Base-by-base conservation (phyloP, 1,284 basidiomycete species). In the Puccinia hordei region DNA sequence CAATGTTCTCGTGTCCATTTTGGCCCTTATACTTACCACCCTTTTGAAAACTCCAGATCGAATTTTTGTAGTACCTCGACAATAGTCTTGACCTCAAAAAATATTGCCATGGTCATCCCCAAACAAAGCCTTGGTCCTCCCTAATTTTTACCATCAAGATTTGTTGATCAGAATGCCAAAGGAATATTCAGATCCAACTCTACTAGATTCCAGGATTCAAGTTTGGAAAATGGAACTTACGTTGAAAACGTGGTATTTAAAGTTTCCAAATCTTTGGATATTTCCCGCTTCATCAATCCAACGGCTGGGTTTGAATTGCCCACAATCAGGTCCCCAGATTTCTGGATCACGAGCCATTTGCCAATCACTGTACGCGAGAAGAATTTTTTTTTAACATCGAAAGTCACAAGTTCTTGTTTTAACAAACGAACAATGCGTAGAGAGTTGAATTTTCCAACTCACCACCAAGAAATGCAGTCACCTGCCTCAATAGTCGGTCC, bases 201-300 rank as follows among this genome's bases (percentile, higher is more conserved):
- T 13, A 27, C 17, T 27, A 13, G 57, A 1, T 13, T 15, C 15
- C 27, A 33, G 27, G 12, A 8, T 5, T 51, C 13, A 65, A 41
- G 5, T 24, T 12, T 33, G 2, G 17, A 69, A 53, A 24, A 19
- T 17, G 12, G 24, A 24, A 59, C 83, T 82, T 1, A 82, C 83
- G 51, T 83, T 84, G 79, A 84, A 84, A 12, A 59, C 79, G 49
- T 83, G 82, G 30, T 69, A 81, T 33, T 83, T 83, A 72, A 72
- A 84, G 57, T 77, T 80, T 22, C 59, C 59, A 46, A 82, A 82
- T 61, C 81, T 81, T 51, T 65, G 81, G 13, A 84, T 41, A 5
- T 61, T 41, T 8, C 83, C 82, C 0, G 82, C 24, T 8, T 68
- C 69, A 61, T 83, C 82, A 59, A 84, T 79, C 83, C 83, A 84